Evolutionary conservation across 257 asterid species (phyloP).

Genomic region (Solanum peruvianum): DNA sequence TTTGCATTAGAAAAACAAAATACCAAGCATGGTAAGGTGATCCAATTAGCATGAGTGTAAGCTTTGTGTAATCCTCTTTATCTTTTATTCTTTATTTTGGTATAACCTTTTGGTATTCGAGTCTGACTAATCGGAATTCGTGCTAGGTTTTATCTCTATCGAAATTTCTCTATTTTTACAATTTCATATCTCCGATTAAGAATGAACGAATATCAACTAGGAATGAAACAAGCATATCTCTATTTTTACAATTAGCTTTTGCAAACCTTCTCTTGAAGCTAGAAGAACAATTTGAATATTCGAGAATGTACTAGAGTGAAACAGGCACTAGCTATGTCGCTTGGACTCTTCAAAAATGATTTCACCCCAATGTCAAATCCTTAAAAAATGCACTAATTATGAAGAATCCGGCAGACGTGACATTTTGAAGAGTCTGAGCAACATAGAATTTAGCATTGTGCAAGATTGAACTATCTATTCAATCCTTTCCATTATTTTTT

Average conservation of each 20-base stretch:
- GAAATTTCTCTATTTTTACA: not conserved
- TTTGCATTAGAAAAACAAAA: not conserved
- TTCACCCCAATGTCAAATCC: too few species aligned
- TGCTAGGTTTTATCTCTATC: not conserved
- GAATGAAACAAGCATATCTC: too few species aligned
- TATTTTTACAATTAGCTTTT: too few species aligned
- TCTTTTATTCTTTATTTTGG: not conserved
- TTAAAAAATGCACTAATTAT: not conserved
- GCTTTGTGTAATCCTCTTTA: not conserved
- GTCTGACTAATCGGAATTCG: not conserved
- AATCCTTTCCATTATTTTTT: not conserved
- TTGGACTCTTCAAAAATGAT: too few species aligned
- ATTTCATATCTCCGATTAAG: not conserved
- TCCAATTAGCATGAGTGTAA: not conserved
- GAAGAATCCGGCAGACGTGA: rapidly evolving
- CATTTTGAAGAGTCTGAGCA: not conserved
- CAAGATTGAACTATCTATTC: not conserved
- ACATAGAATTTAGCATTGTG: not conserved
- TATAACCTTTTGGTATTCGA: not conserved
- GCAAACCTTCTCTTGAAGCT: not conserved
- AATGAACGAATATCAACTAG: not conserved
- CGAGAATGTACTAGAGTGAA: not conserved
- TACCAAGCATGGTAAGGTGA: not conserved
- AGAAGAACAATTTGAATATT: not conserved
- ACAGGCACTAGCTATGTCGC: not conserved